Percentiles rank a stretch among this genome's conserved stretches.
phyloP scores from a whole-genome alignment of 352 stramenopile species.

The Phytophthora hibernalis region DNA sequence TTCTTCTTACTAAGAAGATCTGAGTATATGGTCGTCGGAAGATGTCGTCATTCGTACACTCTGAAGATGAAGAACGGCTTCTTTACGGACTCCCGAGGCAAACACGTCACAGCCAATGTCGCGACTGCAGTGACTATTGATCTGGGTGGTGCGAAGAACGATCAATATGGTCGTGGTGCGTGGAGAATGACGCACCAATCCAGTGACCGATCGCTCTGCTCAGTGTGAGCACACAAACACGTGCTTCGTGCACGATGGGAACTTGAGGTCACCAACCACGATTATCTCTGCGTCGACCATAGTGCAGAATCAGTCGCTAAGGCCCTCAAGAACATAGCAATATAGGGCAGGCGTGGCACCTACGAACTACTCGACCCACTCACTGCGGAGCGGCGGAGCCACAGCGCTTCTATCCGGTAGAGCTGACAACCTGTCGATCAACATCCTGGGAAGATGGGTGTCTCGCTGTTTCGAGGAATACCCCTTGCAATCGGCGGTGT shows the following conservation, averaged over 20 bases:
- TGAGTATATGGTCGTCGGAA: too few species aligned
- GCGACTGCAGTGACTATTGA: neutral
- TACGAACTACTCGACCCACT: neutral
- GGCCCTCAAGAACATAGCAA: neutral
- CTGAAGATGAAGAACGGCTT: too few species aligned
- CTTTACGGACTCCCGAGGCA: too few species aligned
- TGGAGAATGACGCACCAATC: neutral
- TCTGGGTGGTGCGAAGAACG: neutral
- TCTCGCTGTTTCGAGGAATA: constrained; percentile 4
- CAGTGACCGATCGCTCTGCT: neutral
- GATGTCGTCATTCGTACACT: too few species aligned
- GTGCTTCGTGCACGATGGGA: neutral
- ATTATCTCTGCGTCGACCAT: neutral
- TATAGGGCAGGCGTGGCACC: neutral
- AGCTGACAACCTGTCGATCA: constrained; percentile 4
- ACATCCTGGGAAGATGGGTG: neutral
- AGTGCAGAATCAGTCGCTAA: neutral
- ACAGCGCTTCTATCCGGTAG: neutral
- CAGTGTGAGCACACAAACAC: neutral
- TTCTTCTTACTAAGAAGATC: too few species aligned
- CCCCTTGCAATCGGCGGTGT: neutral
- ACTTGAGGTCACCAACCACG: neutral
- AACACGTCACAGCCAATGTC: too few species aligned
- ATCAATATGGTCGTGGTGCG: neutral
- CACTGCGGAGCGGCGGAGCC: constrained; percentile 4